Conservation (phyloP, 352 stramenopile species). For the Phytophthora pseudosyringae region DNA sequence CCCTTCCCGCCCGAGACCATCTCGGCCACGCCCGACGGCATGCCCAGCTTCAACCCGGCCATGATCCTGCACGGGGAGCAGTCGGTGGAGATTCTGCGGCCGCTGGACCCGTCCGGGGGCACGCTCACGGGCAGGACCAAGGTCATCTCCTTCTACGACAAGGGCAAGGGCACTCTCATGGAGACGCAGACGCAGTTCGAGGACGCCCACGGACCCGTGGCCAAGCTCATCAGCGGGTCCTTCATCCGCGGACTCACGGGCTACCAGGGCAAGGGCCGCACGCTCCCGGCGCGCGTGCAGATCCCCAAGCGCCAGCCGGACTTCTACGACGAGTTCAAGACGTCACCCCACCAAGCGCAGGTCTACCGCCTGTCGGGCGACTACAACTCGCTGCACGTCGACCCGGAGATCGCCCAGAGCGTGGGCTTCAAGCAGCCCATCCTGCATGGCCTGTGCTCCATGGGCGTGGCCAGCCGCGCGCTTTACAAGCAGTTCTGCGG, state of each 20-base stretch:
- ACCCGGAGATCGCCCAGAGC: slow-evolving; percentile 82
- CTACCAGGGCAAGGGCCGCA: slow-evolving; percentile 74
- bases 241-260: slow-evolving; percentile 85
- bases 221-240: slow-evolving; percentile 77
- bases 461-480: slow-evolving; percentile 85
- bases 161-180: slow-evolving; percentile 84
- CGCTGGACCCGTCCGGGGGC: slow-evolving; percentile 65
- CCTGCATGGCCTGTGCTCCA: slow-evolving; percentile 94
- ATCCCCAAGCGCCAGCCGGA: slow-evolving; percentile 80
- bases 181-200: slow-evolving; percentile 86
- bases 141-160: slow-evolving; percentile 86
- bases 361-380: slow-evolving; percentile 95
- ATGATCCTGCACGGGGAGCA: slow-evolving; percentile 90
- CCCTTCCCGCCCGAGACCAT: slow-evolving; percentile 84
- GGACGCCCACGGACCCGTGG: slow-evolving; percentile 67
- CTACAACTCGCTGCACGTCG: slow-evolving; percentile 96
- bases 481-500: slow-evolving; percentile 84
- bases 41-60: slow-evolving; percentile 78
- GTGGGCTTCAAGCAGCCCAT: slow-evolving; percentile 88
- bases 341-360: slow-evolving; percentile 78
- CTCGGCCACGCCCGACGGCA: slow-evolving; percentile 61
- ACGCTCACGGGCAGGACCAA: slow-evolving; percentile 63
- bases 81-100: slow-evolving; percentile 80
- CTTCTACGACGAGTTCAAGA: slow-evolving; percentile 67
- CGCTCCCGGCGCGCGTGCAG: slow-evolving; percentile 70